These are phyloP conservation scores for Diplogelasinospora grovesii DNA, from an alignment of 495 filamentous ascomycete genomes.

Conservation along the genomic window DNA sequence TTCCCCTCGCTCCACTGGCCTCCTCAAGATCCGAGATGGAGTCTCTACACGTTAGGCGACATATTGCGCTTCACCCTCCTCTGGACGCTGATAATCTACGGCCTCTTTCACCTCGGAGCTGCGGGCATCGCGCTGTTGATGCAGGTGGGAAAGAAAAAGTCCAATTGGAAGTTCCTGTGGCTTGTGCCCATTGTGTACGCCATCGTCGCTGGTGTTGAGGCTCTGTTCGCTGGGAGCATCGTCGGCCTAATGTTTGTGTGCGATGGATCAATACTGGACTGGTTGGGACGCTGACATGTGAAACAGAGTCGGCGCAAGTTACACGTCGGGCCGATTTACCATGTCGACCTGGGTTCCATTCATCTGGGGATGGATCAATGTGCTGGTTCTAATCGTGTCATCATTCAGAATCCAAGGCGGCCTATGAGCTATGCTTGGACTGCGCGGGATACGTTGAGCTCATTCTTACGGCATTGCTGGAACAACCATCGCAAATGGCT, in stretches of 20 bases:
- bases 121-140: slow-evolving; percentile 67
- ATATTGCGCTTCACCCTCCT: slow-evolving; percentile 88
- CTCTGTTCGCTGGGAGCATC: slow-evolving; percentile 77
- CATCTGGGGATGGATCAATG: slow-evolving; percentile 86
- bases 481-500: too few relatives aligned
- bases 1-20: slow-evolving; percentile 91
- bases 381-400: slow-evolving; percentile 81
- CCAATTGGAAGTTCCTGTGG: slow-evolving; percentile 70
- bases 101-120: slow-evolving; percentile 61
- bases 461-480: too few relatives aligned
- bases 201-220: slow-evolving; percentile 71
- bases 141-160: slow-evolving; percentile 49
- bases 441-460: too few relatives aligned
- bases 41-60: slow-evolving; percentile 71
- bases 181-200: slow-evolving; percentile 68
- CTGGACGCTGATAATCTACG: slow-evolving; percentile 75
- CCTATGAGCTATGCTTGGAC: too few relatives aligned
- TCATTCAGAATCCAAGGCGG: slow-evolving; percentile 96
- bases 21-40: slow-evolving; percentile 43
- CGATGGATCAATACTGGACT: not conserved
- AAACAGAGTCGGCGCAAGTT: slow-evolving; percentile 74
- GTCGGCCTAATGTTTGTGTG: slow-evolving; percentile 79
- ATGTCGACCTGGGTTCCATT: slow-evolving; percentile 99
- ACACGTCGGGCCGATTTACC: slow-evolving; percentile 76
- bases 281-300: slow-evolving; percentile 15